phyloP scores from a whole-genome alignment of 2,329 filamentous ascomycete species.

The Xylariaceae sp. region DNA sequence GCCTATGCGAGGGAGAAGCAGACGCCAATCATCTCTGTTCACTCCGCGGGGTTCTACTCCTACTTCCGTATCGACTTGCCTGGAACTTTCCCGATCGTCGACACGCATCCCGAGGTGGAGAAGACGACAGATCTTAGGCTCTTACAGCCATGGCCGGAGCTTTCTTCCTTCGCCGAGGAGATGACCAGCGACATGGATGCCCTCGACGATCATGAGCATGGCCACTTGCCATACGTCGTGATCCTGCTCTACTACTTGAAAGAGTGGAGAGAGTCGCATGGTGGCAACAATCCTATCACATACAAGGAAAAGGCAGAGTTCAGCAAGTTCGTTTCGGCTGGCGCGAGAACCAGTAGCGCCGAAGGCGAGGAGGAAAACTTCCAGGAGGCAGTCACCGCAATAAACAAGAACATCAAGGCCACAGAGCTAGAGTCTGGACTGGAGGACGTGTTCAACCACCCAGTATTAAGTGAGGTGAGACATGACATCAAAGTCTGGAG shows the following conservation, averaged over 20 bases:
- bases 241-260: conserved; percentile 79
- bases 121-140: conserved; percentile 82
- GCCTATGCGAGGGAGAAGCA: conserved; percentile 50
- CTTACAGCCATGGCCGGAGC: conserved; percentile 79
- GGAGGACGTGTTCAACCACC: conserved; percentile 73
- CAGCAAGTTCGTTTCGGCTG: conserved; percentile 62
- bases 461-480: conserved; percentile 49
- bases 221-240: conserved; percentile 83
- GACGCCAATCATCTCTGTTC: conserved; percentile 75
- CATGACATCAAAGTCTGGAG: conserved; percentile 33
- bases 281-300: conserved; percentile 62
- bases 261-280: conserved; percentile 70
- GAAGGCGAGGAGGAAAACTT: conserved; percentile 96
- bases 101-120: conserved; percentile 89
- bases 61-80: conserved; percentile 79
- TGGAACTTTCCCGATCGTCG: conserved; percentile 82
- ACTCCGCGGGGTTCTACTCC: conserved; percentile 89
- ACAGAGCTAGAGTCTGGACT: conserved; percentile 66
- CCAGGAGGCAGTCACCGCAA: conserved; percentile 82
- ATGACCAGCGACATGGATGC: conserved; percentile 66
- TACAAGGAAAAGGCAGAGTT: conserved; percentile 89
- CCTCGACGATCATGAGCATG: conserved; percentile 76
- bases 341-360: conserved; percentile 65
- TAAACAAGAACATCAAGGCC: conserved; percentile 77
- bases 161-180: conserved; percentile 61